Base-by-base conservation (phyloP, 768 basidiomycete species). In the Serendipita sp. region DNA sequence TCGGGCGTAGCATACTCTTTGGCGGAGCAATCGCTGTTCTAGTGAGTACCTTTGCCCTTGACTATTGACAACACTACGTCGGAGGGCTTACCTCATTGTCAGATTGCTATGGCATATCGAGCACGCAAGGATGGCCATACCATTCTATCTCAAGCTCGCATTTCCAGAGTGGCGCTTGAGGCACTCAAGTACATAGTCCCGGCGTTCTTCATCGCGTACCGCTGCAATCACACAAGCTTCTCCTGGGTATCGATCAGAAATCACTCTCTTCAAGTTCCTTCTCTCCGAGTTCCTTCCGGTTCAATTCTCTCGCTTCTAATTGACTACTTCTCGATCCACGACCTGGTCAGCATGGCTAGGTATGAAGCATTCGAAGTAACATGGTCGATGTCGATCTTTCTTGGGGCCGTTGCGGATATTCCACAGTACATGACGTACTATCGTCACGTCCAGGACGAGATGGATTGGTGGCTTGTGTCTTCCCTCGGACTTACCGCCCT, bases 391-490 rank as follows among this genome's bases (percentile, higher is more conserved):
- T 58, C 53, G 9, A 22, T 33, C 20, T 58, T 22, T 9, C 53
- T 58, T 33, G 53, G 17, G 17, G 20, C 22, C 31, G 28, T 58
- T 28, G 53, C 53, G 17, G 53, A 58, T 33, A 58, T 58, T 31
- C 53, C 53, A 24, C 53, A 58, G 28, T 58, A 58, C 24, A 58
- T 58, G 5, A 34, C 31, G 11, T 58, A 58, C 53, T 58, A 58
- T 24, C 20, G 53, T 7, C 22, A 58, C 9, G 31, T 31, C 31
- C 22, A n/a, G 9, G 11, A 22, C 4, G 28, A 58, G 31, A 9
- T 58, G 22, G 53, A 58, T 33, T 33, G 53, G 31, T 33, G 22
- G 22, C 53, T 58, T 31, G 31, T 58, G 22, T 17, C 53, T 11
- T 17, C 31, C 24, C 22, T 33, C 4, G 53, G 5, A 58, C 17